A percentile compares a stretch with the other conserved stretches of the same genome.
Conservation (phyloP, 768 basidiomycete species). For the Leucocoprinus leucothites region DNA sequence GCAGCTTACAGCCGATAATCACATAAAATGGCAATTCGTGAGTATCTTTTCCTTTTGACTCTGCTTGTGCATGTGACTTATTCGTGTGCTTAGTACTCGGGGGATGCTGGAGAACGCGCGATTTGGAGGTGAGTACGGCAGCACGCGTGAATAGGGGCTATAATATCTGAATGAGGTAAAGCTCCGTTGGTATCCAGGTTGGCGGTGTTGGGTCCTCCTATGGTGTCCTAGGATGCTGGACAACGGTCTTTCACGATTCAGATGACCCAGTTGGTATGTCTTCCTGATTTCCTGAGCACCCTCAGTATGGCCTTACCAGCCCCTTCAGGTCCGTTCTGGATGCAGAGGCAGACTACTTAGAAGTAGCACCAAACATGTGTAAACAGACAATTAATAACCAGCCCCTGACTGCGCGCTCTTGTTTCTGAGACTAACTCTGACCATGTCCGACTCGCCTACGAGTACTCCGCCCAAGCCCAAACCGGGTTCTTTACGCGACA, state of each 20-base stretch:
- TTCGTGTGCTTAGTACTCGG: conserved; percentile 36
- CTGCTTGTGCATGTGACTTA: too few relatives aligned
- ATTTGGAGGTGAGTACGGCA: conserved; percentile 49
- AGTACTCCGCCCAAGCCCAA: conserved; percentile 60
- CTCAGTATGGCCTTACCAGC: neutral
- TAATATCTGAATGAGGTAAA: conserved; percentile 19
- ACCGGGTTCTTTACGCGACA: conserved; percentile 77
- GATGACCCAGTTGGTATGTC: conserved; percentile 43
- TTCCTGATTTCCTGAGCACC: neutral
- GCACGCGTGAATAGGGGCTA: conserved; percentile 7
- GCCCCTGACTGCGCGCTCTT: neutral
- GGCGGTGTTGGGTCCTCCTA: conserved; percentile 57
- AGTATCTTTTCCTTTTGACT: conserved; percentile 23
- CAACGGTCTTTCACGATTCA: conserved; percentile 40
- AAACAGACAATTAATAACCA: neutral
- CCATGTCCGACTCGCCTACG: conserved; percentile 56
- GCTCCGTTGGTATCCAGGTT: conserved; percentile 61
- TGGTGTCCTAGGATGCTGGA: conserved; percentile 56
- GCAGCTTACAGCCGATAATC: conserved; percentile 52
- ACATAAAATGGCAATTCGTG: conserved; percentile 66
- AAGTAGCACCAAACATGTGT: conserved; percentile 3
- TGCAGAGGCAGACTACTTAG: conserved; percentile 10
- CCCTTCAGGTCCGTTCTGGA: conserved; percentile 16
- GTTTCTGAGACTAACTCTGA: neutral
- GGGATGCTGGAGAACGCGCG: conserved; percentile 42